Evolutionary conservation across 306 rosid genomes (phyloP), one percentile per base, ranked within the genome.

Genomic region (Cicer arietinum): DNA sequence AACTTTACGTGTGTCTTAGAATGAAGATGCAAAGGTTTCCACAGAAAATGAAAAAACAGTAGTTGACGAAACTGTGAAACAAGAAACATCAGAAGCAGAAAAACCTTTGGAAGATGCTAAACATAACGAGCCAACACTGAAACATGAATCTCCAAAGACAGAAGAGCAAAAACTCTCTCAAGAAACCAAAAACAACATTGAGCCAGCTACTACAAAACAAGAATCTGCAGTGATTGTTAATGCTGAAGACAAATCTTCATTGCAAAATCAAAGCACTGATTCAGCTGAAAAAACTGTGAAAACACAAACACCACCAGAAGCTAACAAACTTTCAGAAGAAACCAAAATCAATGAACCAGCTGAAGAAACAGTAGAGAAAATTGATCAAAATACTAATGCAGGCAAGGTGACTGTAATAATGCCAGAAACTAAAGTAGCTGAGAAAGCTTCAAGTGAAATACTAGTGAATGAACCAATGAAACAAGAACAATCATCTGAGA

Each of bases 11-110:
- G 37, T 37, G 25, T 73, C 17, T 57, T 66, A 82, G 89, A 77
- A 73, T 42, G 82, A 82, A 63, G 83, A 62, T 35, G 41, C 54
- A 48, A 78, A 72, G 59, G 74, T 8, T 51, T 20, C 68, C 53
- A 30, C 62, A 42, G 77, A 77, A 67, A 81, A 54, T 48, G 78
- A 61, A 16, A 68, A 85, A 47, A 53, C 74, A 5, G 8, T 50
- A 12, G 73, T 3, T 37, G 84, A 63, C 76, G 85, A 60, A 63
- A 20, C 79, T 7, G 75, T 13, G 62, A 84, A 45, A 62, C 50
- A 73, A 75, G 83, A 62, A 25, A 44, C 51, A 4, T 14, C 10
- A 6, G 78, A 48, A 14, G 57, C 20, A 0, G 7, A 59, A 39
- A 77, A 82, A 43, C 41, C 77, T 51, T 61, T 18, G 6, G 82